Conservation (phyloP, 495 filamentous ascomycete species). For the Opeltia flavorubescens region DNA sequence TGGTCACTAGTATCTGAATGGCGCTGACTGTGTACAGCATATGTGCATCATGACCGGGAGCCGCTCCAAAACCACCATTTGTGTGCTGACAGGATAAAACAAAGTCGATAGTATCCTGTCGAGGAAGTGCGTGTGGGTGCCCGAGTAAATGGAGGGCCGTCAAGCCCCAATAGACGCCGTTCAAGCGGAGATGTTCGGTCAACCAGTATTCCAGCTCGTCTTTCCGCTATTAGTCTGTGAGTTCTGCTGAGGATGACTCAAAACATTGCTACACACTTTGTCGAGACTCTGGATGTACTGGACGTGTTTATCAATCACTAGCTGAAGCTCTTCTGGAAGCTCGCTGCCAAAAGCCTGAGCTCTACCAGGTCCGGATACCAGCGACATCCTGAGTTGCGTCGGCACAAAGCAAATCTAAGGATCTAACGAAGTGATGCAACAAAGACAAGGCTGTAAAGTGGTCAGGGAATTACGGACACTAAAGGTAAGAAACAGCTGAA, state of each 20-base stretch:
- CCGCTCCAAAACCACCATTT: slow-evolving; percentile 81
- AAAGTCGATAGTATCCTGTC: slow-evolving; percentile 73
- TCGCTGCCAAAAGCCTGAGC: slow-evolving; percentile 26
- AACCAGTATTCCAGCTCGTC: slow-evolving; percentile 96
- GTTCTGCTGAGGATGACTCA: slow-evolving; percentile 12
- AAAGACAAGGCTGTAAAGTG: too few species aligned
- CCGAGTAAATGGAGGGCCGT: slow-evolving; percentile 75
- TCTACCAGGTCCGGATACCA: slow-evolving; percentile 47
- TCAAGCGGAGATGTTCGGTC: slow-evolving; percentile 88
- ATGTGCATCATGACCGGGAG: slow-evolving; percentile 87
- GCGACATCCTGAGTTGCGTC: slow-evolving; percentile 43
- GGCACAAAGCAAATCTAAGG: not conserved
- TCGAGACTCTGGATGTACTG: slow-evolving; percentile 89
- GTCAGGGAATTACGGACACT: too few species aligned
- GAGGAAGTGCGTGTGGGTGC: slow-evolving; percentile 64
- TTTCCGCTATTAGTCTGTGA: slow-evolving; percentile 42
- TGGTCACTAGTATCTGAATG: slow-evolving; percentile 72
- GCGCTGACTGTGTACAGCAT: slow-evolving; percentile 90
- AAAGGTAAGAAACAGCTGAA: not conserved
- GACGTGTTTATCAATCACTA: slow-evolving; percentile 67
- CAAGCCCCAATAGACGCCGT: slow-evolving; percentile 93
- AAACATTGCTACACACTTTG: slow-evolving; percentile 40
- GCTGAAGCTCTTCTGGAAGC: slow-evolving; percentile 45
- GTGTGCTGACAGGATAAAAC: slow-evolving; percentile 82
- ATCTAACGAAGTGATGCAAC: not conserved